Evolutionary conservation across 1,284 basidiomycete species (phyloP).

Genomic region (Kalmanozyma brasiliensis): DNA sequence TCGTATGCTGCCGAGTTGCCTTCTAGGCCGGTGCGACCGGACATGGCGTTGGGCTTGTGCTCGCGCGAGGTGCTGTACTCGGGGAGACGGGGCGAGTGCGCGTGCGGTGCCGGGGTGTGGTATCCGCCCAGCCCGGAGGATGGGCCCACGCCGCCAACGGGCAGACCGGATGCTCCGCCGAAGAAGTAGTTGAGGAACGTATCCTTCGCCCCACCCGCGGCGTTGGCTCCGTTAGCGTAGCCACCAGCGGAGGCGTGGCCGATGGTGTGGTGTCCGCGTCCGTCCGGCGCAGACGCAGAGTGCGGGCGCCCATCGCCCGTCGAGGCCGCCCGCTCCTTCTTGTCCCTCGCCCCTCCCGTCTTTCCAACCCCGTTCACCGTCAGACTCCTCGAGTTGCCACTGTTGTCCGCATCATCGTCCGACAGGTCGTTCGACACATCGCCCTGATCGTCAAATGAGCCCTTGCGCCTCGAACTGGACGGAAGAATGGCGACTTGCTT

Average conservation of each 20-base stretch:
- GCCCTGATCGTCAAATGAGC: constrained; percentile 50
- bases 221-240: constrained; percentile 13
- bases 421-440: constrained; percentile 44
- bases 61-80: constrained; percentile 39
- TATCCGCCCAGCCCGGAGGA: constrained; percentile 47
- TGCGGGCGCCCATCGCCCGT: constrained; percentile 38
- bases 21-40: constrained; percentile 75
- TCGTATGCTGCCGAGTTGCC: constrained; percentile 88
- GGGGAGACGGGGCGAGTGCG: constrained; percentile 28
- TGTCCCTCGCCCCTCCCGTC: constrained; percentile 34
- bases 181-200: constrained; percentile 68
- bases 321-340: constrained; percentile 40
- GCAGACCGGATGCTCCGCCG: constrained; percentile 60
- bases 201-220: constrained; percentile 47
- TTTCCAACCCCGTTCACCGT: constrained; percentile 36
- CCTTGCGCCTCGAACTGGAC: constrained; percentile 67
- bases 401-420: constrained; percentile 56
- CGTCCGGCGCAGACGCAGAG: constrained; percentile 37
- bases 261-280: constrained; percentile 37
- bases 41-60: constrained; percentile 68
- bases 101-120: constrained; percentile 32
- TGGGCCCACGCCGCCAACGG: constrained; percentile 48
- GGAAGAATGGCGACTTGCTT: constrained; percentile 59
- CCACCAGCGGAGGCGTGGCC: constrained; percentile 37
- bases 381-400: constrained; percentile 30